Evolutionary conservation across 352 stramenopile species (phyloP).

Genomic region (Thraustochytrium aureum): DNA sequence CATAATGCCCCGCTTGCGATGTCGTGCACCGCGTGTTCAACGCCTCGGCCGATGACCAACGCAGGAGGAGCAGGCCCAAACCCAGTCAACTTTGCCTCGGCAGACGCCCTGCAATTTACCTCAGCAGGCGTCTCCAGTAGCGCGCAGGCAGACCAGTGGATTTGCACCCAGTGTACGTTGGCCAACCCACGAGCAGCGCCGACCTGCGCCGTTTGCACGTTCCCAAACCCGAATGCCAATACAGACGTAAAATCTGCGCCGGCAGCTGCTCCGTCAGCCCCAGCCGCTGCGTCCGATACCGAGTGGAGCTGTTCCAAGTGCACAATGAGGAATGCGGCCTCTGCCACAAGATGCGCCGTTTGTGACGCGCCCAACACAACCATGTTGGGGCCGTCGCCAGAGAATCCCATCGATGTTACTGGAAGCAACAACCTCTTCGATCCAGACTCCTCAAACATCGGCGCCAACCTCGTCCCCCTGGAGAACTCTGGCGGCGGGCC

Average conservation of each 20-base stretch:
- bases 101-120: neutral
- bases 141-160: neutral
- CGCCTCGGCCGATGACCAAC: neutral
- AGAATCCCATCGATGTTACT: too few species aligned
- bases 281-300: neutral
- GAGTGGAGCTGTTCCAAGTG: slow-evolving; percentile 10
- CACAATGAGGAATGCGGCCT: slow-evolving; percentile 15
- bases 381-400: neutral
- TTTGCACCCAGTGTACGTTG: neutral
- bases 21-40: slow-evolving; percentile 7
- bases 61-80: neutral
- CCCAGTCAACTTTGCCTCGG: slow-evolving; percentile 3
- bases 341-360: neutral
- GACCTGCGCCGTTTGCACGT: slow-evolving; percentile 3
- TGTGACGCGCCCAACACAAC: neutral
- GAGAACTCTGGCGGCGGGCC: too few species aligned
- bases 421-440: too few species aligned
- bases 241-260: neutral
- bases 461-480: too few species aligned
- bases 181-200: neutral
- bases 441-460: too few species aligned
- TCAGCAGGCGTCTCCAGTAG: too few species aligned
- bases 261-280: neutral
- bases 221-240: neutral
- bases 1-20: neutral